These are phyloP conservation scores for Phytopythium chamaehyphon DNA, from an alignment of 352 stramenopile species.

Conservation along the genomic window DNA sequence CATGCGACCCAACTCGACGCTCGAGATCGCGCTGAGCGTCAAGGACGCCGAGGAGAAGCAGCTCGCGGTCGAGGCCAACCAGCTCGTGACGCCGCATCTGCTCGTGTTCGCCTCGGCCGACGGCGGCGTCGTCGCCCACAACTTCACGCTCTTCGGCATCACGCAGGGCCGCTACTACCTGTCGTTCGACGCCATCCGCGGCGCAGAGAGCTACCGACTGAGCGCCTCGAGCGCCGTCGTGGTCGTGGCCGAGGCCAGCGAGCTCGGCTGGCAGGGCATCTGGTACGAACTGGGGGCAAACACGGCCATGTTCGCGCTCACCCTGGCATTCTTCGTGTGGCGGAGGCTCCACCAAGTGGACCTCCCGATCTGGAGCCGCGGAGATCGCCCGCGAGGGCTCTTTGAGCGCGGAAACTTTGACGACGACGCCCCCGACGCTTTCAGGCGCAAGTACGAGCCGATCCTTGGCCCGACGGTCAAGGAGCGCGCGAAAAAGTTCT, in stretches of 20 bases:
- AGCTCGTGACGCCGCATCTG: slow-evolving; percentile 29
- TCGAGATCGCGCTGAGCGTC: slow-evolving; percentile 43
- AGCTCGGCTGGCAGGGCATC: slow-evolving; percentile 61
- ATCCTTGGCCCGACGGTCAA: slow-evolving; percentile 31
- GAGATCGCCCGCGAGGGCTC: slow-evolving; percentile 23
- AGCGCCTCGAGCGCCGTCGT: slow-evolving; percentile 51
- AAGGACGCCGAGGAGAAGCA: slow-evolving; percentile 35
- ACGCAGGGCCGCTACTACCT: slow-evolving; percentile 50
- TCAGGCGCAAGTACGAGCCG: slow-evolving; percentile 44
- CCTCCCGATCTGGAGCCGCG: slow-evolving; percentile 46
- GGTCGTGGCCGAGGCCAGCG: slow-evolving; percentile 35
- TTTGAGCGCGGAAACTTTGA: slow-evolving; percentile 81
- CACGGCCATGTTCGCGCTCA: slow-evolving; percentile 40
- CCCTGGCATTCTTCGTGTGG: slow-evolving; percentile 62
- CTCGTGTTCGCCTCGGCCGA: slow-evolving; percentile 26
- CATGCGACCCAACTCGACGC: slow-evolving; percentile 29
- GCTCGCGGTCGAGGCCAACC: slow-evolving; percentile 9
- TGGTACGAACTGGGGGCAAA: slow-evolving; percentile 67
- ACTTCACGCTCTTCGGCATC: slow-evolving; percentile 39
- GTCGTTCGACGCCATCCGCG: slow-evolving; percentile 33
- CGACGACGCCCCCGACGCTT: slow-evolving; percentile 30
- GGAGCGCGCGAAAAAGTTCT: slow-evolving; percentile 48
- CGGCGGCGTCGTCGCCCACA: slow-evolving; percentile 11
- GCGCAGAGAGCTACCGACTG: slow-evolving; percentile 38
- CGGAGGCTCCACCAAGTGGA: slow-evolving; percentile 44